Evolutionary conservation across 1,139 yeast genomes (phyloP).

Genomic region (Zygotorulaspora mrakii): DNA sequence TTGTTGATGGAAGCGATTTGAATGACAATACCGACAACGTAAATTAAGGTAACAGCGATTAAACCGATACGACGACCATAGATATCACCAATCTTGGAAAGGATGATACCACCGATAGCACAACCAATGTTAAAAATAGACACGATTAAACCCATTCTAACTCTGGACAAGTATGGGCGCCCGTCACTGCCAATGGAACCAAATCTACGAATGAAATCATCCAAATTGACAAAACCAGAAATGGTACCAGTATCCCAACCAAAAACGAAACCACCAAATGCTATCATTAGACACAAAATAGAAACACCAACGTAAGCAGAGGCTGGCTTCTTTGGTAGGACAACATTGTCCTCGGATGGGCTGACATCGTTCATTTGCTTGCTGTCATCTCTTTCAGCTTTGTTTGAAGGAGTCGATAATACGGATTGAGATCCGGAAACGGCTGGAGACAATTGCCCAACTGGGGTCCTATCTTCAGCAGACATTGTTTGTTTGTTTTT

Average conservation of each 20-base stretch:
- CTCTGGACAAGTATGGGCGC: constrained; percentile 45
- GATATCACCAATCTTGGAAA: constrained; percentile 52
- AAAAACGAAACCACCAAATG: constrained; percentile 66
- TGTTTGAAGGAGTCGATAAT: constrained; percentile 25
- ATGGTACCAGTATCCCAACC: constrained; percentile 82
- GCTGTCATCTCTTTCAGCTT: constrained; percentile 21
- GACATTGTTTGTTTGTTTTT: constrained; percentile 12
- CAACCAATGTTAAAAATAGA: constrained; percentile 71
- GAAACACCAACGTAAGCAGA: constrained; percentile 47
- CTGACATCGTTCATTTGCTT: constrained; percentile 16
- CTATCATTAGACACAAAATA: constrained; percentile 45
- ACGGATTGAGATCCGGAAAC: constrained; percentile 21
- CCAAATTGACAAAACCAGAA: constrained; percentile 72
- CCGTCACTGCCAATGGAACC: constrained; percentile 39
- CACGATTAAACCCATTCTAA: constrained; percentile 60
- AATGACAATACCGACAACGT: constrained; percentile 59
- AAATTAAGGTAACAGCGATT: constrained; percentile 52
- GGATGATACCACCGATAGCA: constrained; percentile 60
- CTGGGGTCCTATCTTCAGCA: constrained; percentile 19
- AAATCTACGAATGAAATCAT: constrained; percentile 53
- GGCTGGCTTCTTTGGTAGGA: constrained; percentile 44
- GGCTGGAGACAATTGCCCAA: constrained; percentile 15
- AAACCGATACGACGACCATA: constrained; percentile 62
- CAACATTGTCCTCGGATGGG: constrained; percentile 16
- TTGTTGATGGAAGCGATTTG: constrained; percentile 53